Base-by-base conservation (phyloP, 441 rosid species). In the Euphorbia celastroides region DNA sequence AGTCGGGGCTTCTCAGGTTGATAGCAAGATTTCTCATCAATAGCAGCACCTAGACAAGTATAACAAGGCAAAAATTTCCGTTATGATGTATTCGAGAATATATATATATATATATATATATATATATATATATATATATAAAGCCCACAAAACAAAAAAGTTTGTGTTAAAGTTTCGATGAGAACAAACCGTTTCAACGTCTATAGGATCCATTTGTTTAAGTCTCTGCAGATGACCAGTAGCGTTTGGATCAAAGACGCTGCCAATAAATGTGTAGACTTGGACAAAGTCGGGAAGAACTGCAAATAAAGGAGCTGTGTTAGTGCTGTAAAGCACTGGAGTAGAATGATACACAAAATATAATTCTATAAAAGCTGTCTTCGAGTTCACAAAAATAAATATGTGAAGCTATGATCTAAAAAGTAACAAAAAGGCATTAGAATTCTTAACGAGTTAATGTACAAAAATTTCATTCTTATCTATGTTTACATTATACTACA, bases 231-330 rank as follows among this genome's bases (percentile, higher is more conserved):
- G 55, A 74, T 94, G 99, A 67, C 82, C 93, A 64, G 86, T 71
- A 46, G 75, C 76, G 72, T 70, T 64, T 28, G 97, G 97, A 70
- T 94, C 99, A 51, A 91, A 94, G 70, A 94, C 87, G 72, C 97
- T 89, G 79, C 96, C 97, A 72, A 93, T 84, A 80, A 93, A 93
- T 68, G 79, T 72, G 76, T 94, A 94, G 56, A 91, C 99, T 85
- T 85, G 83, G 66, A 92, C 74, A 62, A 91, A 94, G 81, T 94
- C 92, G 0, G 99, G 99, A 64, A 82, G 77, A 78, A 84, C 99
- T 94, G 96, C 84, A 76, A n/a, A 79, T 34, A 64, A 67, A 74
- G 67, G 66, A 12, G 25, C 36, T 48, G 13, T 34, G 69, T 62
- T 23, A 68, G 65, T 30, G 44, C 25, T 28, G 20, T 19, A 20